phyloP scores from a whole-genome alignment of 768 basidiomycete genomes.

The Lactarius deliciosus region DNA sequence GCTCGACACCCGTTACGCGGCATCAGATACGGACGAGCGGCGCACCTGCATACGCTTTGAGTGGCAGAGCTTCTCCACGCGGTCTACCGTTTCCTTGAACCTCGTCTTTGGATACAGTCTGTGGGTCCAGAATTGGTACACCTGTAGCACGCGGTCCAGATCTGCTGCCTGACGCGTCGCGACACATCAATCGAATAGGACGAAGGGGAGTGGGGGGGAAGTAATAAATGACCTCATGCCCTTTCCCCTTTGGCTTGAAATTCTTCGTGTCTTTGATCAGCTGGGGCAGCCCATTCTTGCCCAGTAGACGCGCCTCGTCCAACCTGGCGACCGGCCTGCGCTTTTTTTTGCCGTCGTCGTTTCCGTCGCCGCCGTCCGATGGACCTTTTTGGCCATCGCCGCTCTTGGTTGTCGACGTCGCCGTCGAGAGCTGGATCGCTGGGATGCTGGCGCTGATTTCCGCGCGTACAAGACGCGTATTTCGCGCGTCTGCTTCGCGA shows the following conservation, averaged over 20 bases:
- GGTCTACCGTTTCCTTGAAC: slow-evolving; percentile 81
- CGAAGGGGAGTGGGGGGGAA: background rate
- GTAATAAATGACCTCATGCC: slow-evolving; percentile 71
- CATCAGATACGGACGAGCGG: slow-evolving; percentile 20
- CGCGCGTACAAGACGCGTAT: slow-evolving; percentile 43
- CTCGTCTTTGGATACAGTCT: slow-evolving; percentile 85
- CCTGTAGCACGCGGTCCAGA: slow-evolving; percentile 71
- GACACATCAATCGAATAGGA: background rate
- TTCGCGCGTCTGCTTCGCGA: slow-evolving; percentile 54
- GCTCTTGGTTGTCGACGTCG: slow-evolving; percentile 27
- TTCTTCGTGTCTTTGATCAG: slow-evolving; percentile 74
- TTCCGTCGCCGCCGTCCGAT: slow-evolving; percentile 34
- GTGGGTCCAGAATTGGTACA: slow-evolving; percentile 96
- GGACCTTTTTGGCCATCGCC: slow-evolving; percentile 37
- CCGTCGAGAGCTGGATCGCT: slow-evolving; percentile 40
- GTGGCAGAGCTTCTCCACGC: slow-evolving; percentile 87
- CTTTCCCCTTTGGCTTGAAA: slow-evolving; percentile 85
- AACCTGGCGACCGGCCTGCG: slow-evolving; percentile 56
- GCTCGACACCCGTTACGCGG: slow-evolving; percentile 4
- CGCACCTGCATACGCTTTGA: slow-evolving; percentile 82
- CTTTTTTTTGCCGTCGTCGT: slow-evolving; percentile 42
- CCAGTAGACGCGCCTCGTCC: slow-evolving; percentile 74
- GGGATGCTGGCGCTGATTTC: slow-evolving; percentile 51
- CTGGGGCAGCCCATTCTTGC: slow-evolving; percentile 73
- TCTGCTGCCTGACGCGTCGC: slow-evolving; percentile 59